Base-by-base conservation (phyloP, 2,329 filamentous ascomycete species). In the Colletotrichum acutatum region DNA sequence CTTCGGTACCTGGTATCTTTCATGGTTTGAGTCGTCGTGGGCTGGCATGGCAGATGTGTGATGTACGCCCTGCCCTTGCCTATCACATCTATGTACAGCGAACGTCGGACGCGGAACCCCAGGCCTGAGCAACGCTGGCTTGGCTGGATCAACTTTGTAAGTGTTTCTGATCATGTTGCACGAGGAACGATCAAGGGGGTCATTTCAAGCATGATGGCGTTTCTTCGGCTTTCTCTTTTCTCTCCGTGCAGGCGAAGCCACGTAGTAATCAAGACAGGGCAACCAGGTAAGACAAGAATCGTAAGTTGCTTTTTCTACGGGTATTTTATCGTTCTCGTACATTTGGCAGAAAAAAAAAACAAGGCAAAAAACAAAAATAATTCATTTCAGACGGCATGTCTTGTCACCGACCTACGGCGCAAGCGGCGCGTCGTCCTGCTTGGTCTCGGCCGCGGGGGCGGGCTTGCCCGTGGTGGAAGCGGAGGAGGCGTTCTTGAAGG, bases 401-500 rank as follows among this genome's bases (percentile, higher is more conserved):
- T 12, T 5, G 22, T 14, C 54, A 19, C 42, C 8, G 49, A 53
- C 26, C 75, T 76, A 86, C 42, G 76, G 76, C 34, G 74, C 78
- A 58, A 75, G 72, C 9, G 81, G 80, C 24, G 83, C 83, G 72
- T 86, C 84, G 26, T 81, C 78, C 70, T 80, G 77, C 80, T 85
- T 85, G 64, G 30, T 66, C 73, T 67, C 66, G 19, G 54, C 66
- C 54, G 76, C 74, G 62, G 77, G 75, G n/a, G 75, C 71, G 12
- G 68, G 75, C 75, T 75, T 78, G 2, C 78, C 81, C 58, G 80
- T 78, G 8, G 80, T 82, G n/a, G 78, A 84, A 4, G 87, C 83
- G 8, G 85, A 88, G 28, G 82, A 78, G 0, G 89, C 88, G 30
- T 89, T 88, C 80, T 90, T 89, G 84, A 98, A 97, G 0, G 94